Base-by-base conservation (phyloP, 164 flowering plant species). In the Vitis labrusca region DNA sequence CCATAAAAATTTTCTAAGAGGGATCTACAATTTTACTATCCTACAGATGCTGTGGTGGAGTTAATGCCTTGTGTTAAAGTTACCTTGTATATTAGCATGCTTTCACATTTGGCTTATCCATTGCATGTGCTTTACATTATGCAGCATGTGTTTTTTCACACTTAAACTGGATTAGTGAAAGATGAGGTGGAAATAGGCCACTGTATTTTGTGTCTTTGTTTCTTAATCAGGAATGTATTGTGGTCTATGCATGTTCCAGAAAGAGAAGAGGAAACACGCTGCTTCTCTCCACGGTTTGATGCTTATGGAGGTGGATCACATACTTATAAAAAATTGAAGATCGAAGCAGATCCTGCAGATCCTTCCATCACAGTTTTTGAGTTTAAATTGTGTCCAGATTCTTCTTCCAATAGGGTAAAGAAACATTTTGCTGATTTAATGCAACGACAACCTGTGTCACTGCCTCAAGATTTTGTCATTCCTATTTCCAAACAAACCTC, bases 241-340 rank as follows among this genome's bases (percentile, higher is more conserved):
- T 65, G 70, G 19, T 47, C 54, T 59, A 71, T 71, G 17, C 58
- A 60, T 76, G 66, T 66, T 80, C 1, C 89, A 91, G 98, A 86
- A 66, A 83, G 84, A 71, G 98, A 94, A 79, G 87, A 73, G 54
- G 17, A 32, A 57, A 9, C 0, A 2, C 84, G 73, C 19, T 4
- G 0, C 69, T 92, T 79, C 78, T 92, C 97, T 1, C 97, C 94
- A 0, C 86, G 88, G 73, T 57, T 88, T 65, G 80, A 68, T 72
- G 71, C 48, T 64, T 59, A 47, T 71, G 58, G 63, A n/a, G n/a
- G 68, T 62, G 66, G 70, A 49, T 69, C 68, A 17, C 60, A 76
- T 68, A 50, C 63, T 61, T 60, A 67, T 54, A 17, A 69, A 50
- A 73, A 59, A 49, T n/a, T 53, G 50, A 58, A 62, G 61, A 56